These are phyloP conservation scores for Aspergillus funiculosus DNA, from an alignment of 495 filamentous ascomycete species.

Conservation along the genomic window DNA sequence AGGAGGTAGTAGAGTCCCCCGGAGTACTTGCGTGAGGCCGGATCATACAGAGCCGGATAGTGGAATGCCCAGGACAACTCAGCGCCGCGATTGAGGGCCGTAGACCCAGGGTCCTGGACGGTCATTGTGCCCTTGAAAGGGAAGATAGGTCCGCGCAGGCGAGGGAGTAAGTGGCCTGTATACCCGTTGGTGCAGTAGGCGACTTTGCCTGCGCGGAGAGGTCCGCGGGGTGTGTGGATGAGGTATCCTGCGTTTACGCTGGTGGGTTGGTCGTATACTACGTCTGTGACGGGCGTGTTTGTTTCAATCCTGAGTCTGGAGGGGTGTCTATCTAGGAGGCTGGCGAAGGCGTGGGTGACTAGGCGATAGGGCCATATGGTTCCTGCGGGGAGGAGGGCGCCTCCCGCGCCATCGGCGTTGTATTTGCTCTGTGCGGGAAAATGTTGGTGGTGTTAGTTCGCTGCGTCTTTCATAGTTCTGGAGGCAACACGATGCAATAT, in stretches of 20 bases:
- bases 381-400: conserved; percentile 40
- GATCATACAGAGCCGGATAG: conserved; percentile 22
- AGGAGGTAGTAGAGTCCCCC: conserved; percentile 73
- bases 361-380: conserved; percentile 80
- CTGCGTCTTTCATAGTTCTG: neutral
- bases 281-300: conserved; percentile 55
- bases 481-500: neutral
- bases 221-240: conserved; percentile 60
- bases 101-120: conserved; percentile 51
- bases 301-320: conserved; percentile 69
- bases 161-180: conserved; percentile 65
- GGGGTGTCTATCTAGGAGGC: conserved; percentile 40
- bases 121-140: conserved; percentile 72
- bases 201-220: conserved; percentile 50
- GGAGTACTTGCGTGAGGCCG: conserved; percentile 31
- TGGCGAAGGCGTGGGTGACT: conserved; percentile 58
- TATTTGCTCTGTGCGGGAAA: conserved; percentile 14
- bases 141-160: conserved; percentile 64
- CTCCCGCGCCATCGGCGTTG: conserved; percentile 43
- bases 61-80: conserved; percentile 34
- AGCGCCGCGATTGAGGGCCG: conserved; percentile 23
- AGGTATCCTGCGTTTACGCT: conserved; percentile 11
- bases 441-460: neutral
- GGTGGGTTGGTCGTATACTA: conserved; percentile 12
- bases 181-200: conserved; percentile 76